A percentile compares a stretch with the other conserved stretches of the same genome.
Evolutionary conservation across 2,329 filamentous ascomycete species (phyloP).

Genomic region (Exophiala spinifera): DNA sequence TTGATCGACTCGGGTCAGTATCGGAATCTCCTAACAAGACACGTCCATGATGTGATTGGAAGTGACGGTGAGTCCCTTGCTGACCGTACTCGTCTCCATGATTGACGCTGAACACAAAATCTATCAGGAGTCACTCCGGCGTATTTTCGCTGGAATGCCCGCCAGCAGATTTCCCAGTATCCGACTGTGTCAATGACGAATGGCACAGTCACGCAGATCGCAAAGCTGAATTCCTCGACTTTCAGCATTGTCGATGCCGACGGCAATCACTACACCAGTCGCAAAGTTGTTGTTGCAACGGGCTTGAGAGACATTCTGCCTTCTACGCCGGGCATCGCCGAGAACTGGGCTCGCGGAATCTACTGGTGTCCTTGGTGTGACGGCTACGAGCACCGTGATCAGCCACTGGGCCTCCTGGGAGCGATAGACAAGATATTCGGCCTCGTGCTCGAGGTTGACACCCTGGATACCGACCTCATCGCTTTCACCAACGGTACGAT

Average conservation of each 20-base stretch:
- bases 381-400: constrained; percentile 60
- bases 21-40: constrained; percentile 55
- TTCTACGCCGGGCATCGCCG: constrained; percentile 51
- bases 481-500: constrained; percentile 61
- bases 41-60: constrained; percentile 61
- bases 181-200: constrained; percentile 51
- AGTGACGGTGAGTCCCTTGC: constrained; percentile 49
- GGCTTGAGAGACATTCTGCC: constrained; percentile 57
- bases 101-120: neutral
- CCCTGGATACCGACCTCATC: constrained; percentile 55
- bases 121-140: constrained; percentile 51
- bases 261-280: constrained; percentile 43
- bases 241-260: constrained; percentile 46
- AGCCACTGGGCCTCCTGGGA: constrained; percentile 54
- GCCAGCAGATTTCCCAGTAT: constrained; percentile 53
- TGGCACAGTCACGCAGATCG: constrained; percentile 48
- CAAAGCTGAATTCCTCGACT: constrained; percentile 39
- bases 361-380: constrained; percentile 67
- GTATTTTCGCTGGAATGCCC: constrained; percentile 54
- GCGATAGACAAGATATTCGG: constrained; percentile 45
- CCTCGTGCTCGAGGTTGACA: constrained; percentile 52
- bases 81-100: too few relatives aligned
- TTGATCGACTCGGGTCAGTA: constrained; percentile 60
- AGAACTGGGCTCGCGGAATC: constrained; percentile 59
- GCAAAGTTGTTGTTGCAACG: constrained; percentile 58